Evolutionary conservation across 768 basidiomycete genomes (phyloP), one percentile per base, ranked within the genome.

Genomic region (Russula virescens): DNA sequence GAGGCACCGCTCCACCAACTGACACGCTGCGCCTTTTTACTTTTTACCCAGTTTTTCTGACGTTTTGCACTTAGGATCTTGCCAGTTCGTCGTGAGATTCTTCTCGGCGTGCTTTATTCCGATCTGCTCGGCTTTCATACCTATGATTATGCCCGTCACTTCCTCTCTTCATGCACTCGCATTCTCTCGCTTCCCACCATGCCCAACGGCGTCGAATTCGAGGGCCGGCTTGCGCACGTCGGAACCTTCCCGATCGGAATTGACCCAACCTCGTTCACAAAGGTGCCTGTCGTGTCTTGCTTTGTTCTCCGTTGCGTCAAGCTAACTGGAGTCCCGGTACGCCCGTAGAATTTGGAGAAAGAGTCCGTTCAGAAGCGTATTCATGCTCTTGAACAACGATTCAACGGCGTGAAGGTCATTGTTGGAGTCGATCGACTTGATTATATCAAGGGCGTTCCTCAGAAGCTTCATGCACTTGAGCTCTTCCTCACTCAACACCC

Each of bases 231-330:
- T 61, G 94, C 93, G 23, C 94, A 97, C 68, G 96, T 99, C 66
- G 97, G 97, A 49, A 99, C 97, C 1, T 99, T 96, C 81, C 97
- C 97, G 19, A 98, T 99, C 70, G 97, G 97, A 64, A 99, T 99
- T 66, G 97, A 99, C 71, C 96, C 97, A 0, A 76, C 77, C 53
- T 94, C 92, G 54, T 99, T 99, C 74, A 86, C 91, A 61, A 84
- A 93, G 68, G 91, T 87, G 61, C 63, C 80, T 18, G 1, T 68
- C 34, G 28, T 38, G 26, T 38, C 18, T 52, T 31, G 1, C 40
- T 45, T 19, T 35, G 18, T 40, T 49, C 16, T 10, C 61, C 13
- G 26, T 58, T 13, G 5, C 40, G 13, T 26, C 48, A 11, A 53
- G 64, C 61, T 66, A 21, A 50, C 45, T 58, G 46, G 10, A 21